Evolutionary conservation across 2,329 filamentous ascomycete genomes (phyloP), one percentile per base, ranked within the genome.

Genomic region (Escovopsis sp.): DNA sequence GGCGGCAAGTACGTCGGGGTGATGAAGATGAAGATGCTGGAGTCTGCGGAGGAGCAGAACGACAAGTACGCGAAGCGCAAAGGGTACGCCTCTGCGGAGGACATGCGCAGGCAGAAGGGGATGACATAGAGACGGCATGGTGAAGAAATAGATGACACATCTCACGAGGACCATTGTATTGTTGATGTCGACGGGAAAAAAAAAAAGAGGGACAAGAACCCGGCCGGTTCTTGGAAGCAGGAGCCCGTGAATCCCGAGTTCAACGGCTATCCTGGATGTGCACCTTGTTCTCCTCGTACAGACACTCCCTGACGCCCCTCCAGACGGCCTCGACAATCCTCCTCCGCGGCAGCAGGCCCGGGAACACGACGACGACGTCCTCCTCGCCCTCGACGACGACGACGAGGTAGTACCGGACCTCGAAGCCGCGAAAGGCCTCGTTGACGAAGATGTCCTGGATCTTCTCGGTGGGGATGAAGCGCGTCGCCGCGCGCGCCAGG

Each of bases 361-460:
- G 89, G 59, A 98, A 98, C 3, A 96, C 87, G n/a, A 98, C 89
- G 0, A 96, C 84, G 4, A 94, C 74, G 50, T 91, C 81, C 42
- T 81, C 75, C 62, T 96, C 89, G 2, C 80, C 87, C 52, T 93
- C 83, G 15, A 96, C 86, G 42, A 96, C 82, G 28, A 96, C 84
- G 4, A 85, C 77, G 8, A 98, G 66, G 56, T 94, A 95, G 56
- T 89, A 94, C 35, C 81, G 69, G 33, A 96, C 87, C 63, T 88
- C 85, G 55, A 95, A 94, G 1, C 88, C 88, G 44, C 77, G 77
- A 62, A 96, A 96, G 4, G 88, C 91, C 67, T 98, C 91, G 59
- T 95, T 87, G 40, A 98, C 84, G 42, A 95, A 77, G 44, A 98
- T 81, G 59, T 98, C 91, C 57, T 85, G 85, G 45, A 98, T 93